Base-by-base conservation (phyloP, 495 filamentous ascomycete species). In the Viridothelium virens region DNA sequence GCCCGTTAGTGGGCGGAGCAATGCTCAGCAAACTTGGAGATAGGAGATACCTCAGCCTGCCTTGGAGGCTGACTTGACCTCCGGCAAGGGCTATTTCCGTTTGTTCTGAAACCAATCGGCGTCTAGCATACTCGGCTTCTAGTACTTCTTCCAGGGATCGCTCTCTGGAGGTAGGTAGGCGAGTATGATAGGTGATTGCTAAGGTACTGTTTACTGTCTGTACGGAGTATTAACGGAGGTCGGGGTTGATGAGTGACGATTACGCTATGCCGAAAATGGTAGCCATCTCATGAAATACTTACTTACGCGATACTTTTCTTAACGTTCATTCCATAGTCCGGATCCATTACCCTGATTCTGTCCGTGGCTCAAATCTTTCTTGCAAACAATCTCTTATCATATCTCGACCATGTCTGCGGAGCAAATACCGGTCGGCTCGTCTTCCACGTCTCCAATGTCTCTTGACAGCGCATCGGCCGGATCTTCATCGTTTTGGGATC, bases 401-500 rank as follows among this genome's bases (percentile, higher is more conserved):
- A 7, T 14, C 31, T 18, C 36, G 11, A 59, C 53, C 53, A 59
- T 59, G 53, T 59, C 53, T 14, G 53, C 53, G 36, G 53, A 59
- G 31, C 53, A 59, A 18, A 59, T 59, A 59, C 53, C 53, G 11
- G 53, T 59, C 25, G 53, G 53, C 53, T 34, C 53, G 53, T 59
- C 53, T 0, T 59, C 53, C 53, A 33, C 53, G 7, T 36, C 31
- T 39, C 62, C 38, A 12, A 34, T 31, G 14, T 59, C 53, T 31
- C 11, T 59, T 36, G 53, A 59, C 53, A 59, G 81, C 50, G 73
- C 83, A 56, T 74, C 81, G 59, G 74, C 84, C 39, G 77, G 81
- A 64, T 74, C 83, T 62, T 83, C 89, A 67, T 91, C 92, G 31
- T 74, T 95, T 63, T 96, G 91, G 91, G 88, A 93, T 77, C 87